Base-by-base conservation (phyloP, 148 eudicot genomes). In the Suaeda aralocaspica region DNA sequence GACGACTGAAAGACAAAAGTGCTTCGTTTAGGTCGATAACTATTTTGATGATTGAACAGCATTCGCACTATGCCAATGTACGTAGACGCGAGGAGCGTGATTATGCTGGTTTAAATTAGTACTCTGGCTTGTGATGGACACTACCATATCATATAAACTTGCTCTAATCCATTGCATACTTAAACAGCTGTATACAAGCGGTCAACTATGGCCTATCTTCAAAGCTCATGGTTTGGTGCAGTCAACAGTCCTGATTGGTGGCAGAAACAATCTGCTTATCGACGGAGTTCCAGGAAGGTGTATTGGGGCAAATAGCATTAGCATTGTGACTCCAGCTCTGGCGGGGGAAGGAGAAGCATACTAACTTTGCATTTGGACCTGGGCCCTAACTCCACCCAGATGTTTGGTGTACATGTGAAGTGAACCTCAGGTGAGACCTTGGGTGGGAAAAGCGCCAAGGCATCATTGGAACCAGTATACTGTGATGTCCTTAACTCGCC, bases 231-330 rank as follows among this genome's bases (percentile, higher is more conserved):
- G 92, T 36, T 74, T 74, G 75, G 90, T 83, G 67, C 98, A 94
- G 76, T 96, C 96, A 56, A 78, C 72, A 15, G 91, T 94, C 89
- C 98, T 22, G 98, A 94, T 72, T 87, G 96, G 86, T 89, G 29
- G 83, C 89, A 63, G 98, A 94, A 84, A 88, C 98, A 52, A 87
- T 94, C 98, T 65, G 97, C 98, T 46, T 91, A 91, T 69, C 92
- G 98, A 94, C 98, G 69, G 98, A 84, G 95, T 72, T 73, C 70
- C 71, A 46, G 64, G 58, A n/a, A 63, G 50, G 63, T 64, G 21
- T 45, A 12, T 31, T 15, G 22, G 45, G 68, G 66, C 24, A 45
- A 13, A 41, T 39, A 39, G 44, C 13, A 19, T 70, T 57, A 25
- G 10, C 44, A 69, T 34, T n/a, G 15, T 51, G 5, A 12, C 68